Conservation (phyloP, 192 early-diverging fungal genomes). For the Podila horticola region DNA sequence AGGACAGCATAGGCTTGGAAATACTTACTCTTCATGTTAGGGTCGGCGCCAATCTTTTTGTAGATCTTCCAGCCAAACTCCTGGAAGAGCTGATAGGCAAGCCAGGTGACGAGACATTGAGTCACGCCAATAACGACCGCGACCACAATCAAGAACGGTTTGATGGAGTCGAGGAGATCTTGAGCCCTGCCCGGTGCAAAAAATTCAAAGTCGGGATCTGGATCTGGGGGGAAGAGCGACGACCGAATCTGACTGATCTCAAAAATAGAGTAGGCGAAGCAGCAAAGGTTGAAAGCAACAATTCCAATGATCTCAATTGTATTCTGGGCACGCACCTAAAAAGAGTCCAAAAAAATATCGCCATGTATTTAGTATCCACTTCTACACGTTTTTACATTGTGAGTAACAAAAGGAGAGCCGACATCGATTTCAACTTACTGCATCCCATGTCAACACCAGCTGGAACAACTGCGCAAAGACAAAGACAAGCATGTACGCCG, state of each 20-base stretch:
- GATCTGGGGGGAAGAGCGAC: conserved; percentile 19
- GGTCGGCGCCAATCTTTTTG: conserved; percentile 75
- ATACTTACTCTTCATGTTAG: conserved; percentile 63
- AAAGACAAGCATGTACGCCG: conserved; percentile 80
- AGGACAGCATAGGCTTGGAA: no score
- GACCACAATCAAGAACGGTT: conserved; percentile 60
- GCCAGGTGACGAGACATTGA: conserved; percentile 55
- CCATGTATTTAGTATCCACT: no score
- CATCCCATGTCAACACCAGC: conserved; percentile 72
- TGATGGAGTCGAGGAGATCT: conserved; percentile 17
- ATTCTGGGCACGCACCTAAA: conserved; percentile 73
- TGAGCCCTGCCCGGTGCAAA: background rate
- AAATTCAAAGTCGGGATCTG: background rate
- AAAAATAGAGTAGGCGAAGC: conserved; percentile 74
- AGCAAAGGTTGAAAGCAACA: conserved; percentile 75
- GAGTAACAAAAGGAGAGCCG: background rate
- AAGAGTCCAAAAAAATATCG: background rate
- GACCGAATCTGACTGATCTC: conserved; percentile 68
- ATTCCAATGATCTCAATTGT: conserved; percentile 78
- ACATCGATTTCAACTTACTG: conserved; percentile 60
- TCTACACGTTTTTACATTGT: background rate
- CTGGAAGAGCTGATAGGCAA: conserved; percentile 63
- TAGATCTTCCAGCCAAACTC: conserved; percentile 77
- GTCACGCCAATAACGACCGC: conserved; percentile 67
- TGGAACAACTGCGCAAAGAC: conserved; percentile 76